These are phyloP conservation scores for Alternaria sp. DNA, from an alignment of 2,329 filamentous ascomycete species.

Conservation along the genomic window DNA sequence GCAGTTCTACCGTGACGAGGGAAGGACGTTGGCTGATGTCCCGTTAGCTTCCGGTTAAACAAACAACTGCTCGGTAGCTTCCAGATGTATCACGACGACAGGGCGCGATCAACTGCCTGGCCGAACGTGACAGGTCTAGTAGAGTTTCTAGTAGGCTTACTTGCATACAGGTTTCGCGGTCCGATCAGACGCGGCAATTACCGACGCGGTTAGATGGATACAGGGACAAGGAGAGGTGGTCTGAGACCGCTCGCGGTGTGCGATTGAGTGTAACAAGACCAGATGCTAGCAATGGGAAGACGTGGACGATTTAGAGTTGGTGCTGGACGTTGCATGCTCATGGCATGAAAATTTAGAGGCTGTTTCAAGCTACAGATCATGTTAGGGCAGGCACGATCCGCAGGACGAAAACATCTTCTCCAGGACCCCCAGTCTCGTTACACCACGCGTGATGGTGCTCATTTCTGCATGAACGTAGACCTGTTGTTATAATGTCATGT, in stretches of 20 bases:
- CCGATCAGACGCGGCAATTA: constrained; percentile 7
- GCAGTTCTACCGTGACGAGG: constrained; percentile 22
- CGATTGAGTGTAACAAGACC: neutral
- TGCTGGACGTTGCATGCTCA: neutral
- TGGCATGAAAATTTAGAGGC: neutral
- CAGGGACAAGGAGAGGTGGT: neutral
- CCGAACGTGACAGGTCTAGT: neutral
- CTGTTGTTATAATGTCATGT: neutral
- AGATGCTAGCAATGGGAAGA: neutral
- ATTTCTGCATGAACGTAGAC: neutral
- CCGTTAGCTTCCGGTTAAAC: constrained; percentile 10
- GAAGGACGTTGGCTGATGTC: constrained; percentile 14
- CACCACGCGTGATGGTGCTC: neutral
- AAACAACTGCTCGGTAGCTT: constrained; percentile 2
- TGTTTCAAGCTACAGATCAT: neutral
- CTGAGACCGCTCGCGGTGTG: neutral
- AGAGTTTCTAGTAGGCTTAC: neutral
- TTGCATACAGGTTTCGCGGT: constrained; percentile 5
- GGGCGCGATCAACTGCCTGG: neutral
- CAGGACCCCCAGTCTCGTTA: neutral
- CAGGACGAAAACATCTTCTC: neutral
- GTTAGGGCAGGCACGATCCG: neutral
- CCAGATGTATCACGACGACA: neutral
- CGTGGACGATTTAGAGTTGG: neutral
- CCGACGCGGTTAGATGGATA: neutral